A percentile compares a stretch with the other conserved stretches of the same genome.
Conservation (phyloP, 129 eudicot species). For the Chrysanthemum makinoi region DNA sequence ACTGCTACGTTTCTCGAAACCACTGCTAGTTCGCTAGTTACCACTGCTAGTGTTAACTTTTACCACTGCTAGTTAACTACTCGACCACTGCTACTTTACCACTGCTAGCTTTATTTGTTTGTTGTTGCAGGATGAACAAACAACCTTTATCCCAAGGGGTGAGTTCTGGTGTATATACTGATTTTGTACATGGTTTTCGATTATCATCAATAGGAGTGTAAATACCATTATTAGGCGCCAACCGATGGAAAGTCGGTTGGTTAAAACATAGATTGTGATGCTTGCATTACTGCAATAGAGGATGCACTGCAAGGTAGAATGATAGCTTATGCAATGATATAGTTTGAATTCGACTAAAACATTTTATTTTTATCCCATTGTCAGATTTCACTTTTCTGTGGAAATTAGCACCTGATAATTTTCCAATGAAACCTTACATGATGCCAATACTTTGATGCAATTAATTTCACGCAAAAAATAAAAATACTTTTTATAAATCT, state of each 20-base stretch:
- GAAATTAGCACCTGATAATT: not conserved
- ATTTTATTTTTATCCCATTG: not conserved
- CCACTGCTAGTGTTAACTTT: too few relatives aligned
- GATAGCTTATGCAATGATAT: slow-evolving; percentile 14
- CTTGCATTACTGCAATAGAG: slow-evolving; percentile 79
- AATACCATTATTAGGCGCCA: slow-evolving; percentile 73
- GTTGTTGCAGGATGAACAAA: too few relatives aligned
- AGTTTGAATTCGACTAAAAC: not conserved
- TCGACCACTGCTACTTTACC: too few relatives aligned
- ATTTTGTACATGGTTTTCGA: not conserved
- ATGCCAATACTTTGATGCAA: slow-evolving; percentile 28
- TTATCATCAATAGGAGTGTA: slow-evolving; percentile 72
- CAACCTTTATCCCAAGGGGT: too few relatives aligned
- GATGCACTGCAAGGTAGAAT: slow-evolving; percentile 64
- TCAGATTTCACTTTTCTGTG: not conserved
- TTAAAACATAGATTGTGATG: slow-evolving; percentile 81
- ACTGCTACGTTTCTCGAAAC: too few relatives aligned
- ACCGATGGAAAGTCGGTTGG: slow-evolving; percentile 79
- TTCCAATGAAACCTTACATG: not conserved
- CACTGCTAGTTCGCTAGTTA: too few relatives aligned
- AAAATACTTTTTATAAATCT: not conserved
- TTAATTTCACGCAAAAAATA: slow-evolving; percentile 8
- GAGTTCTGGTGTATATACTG: not conserved
- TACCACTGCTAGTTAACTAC: too few relatives aligned
- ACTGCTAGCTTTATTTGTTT: too few relatives aligned